A percentile compares a stretch with the other conserved stretches of the same genome.
Evolutionary conservation across 2,329 filamentous ascomycete species (phyloP).

Genomic region (Alternaria triticimaculans): DNA sequence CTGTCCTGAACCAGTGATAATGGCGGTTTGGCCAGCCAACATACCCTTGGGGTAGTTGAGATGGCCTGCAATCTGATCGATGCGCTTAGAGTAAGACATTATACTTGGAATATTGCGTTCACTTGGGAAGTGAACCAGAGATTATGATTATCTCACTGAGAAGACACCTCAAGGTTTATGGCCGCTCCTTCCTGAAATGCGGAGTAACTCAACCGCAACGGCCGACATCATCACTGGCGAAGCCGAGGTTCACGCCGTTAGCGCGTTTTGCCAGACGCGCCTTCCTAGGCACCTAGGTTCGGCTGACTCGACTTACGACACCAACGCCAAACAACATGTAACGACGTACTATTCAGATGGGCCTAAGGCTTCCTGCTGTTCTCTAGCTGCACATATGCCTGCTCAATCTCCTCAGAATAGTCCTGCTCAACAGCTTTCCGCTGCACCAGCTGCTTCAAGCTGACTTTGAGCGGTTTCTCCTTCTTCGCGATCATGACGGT

Average conservation of each 20-base stretch:
- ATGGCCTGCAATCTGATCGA: constrained; percentile 76
- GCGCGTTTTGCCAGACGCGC: constrained; percentile 5
- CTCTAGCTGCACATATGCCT: constrained; percentile 15
- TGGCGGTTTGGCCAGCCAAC: constrained; percentile 80
- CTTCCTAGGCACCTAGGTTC: background rate
- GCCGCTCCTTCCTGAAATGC: constrained; percentile 13
- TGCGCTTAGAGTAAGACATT: constrained; percentile 51
- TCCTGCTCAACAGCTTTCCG: constrained; percentile 25
- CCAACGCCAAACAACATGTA: background rate
- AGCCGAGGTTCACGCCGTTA: constrained; percentile 21
- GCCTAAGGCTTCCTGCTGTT: background rate
- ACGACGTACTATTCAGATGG: background rate
- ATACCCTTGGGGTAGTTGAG: constrained; percentile 83
- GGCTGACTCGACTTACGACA: constrained; percentile 11
- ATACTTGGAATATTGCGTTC: background rate
- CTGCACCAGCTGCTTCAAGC: constrained; percentile 18
- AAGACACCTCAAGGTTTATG: background rate
- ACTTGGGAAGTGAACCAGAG: background rate
- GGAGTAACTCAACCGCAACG: constrained; percentile 21
- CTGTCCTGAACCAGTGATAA: constrained; percentile 85
- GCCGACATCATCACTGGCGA: constrained; percentile 14
- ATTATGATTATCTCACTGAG: background rate
- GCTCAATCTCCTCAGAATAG: constrained; percentile 24
- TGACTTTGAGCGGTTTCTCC: constrained; percentile 21
- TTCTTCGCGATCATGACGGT: constrained; percentile 18